phyloP scores from a whole-genome alignment of 2,329 filamentous ascomycete species.

The Botryotinia convoluta region DNA sequence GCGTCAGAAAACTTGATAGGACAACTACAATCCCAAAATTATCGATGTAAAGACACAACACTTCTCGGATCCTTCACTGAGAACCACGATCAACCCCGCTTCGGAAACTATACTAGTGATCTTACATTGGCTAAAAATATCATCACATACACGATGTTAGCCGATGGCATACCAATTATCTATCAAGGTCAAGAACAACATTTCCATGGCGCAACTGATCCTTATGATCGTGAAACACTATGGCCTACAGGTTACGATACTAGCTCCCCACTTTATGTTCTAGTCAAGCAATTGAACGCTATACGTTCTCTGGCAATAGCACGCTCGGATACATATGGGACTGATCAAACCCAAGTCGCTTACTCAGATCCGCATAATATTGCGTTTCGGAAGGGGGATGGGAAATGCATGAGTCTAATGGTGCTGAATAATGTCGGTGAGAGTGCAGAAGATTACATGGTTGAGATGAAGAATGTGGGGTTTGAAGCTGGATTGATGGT shows the following conservation, averaged over 20 bases:
- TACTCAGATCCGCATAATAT: conserved; percentile 25
- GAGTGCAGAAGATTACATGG: conserved; percentile 7
- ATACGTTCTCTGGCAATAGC: conserved; percentile 23
- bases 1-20: conserved; percentile 21
- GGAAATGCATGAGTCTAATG: conserved; percentile 26
- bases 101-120: conserved; percentile 36
- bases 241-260: conserved; percentile 44
- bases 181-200: conserved; percentile 54
- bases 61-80: conserved; percentile 41
- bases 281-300: conserved; percentile 34
- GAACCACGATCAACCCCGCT: conserved; percentile 45
- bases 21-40: conserved; percentile 20
- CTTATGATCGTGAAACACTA: conserved; percentile 44
- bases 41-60: conserved; percentile 37
- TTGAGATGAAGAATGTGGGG: conserved; percentile 18
- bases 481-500: conserved; percentile 18
- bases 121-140: conserved; percentile 43
- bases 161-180: conserved; percentile 51
- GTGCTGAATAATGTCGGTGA: conserved; percentile 43
- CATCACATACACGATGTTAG: conserved; percentile 48
- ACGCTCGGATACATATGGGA: conserved; percentile 19
- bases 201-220: conserved; percentile 42
- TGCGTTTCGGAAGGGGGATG: conserved; percentile 25
- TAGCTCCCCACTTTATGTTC: conserved; percentile 40
- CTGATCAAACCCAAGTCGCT: conserved; percentile 18